Evolutionary conservation across 1,284 basidiomycete species (phyloP), one percentile per base, ranked within the genome.

Genomic region (Afroboletus lepidellus): DNA sequence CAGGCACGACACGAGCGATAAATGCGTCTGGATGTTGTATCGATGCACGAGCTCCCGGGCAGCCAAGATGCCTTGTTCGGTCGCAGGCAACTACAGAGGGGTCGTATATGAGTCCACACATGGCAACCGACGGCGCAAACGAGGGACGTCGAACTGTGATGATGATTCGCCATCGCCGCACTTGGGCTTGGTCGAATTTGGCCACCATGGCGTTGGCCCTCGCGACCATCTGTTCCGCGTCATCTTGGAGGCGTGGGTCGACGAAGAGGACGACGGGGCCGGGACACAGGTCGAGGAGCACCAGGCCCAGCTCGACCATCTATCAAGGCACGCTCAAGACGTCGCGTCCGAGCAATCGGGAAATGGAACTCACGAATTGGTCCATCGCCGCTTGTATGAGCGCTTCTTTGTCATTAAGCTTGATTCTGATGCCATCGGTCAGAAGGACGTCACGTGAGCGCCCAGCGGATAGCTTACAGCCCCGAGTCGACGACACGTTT

Each of bases 221-320:
- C 20, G 62, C 54, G 5, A 77, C 67, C 61, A 85, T 77, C n/a
- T 60, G 62, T 8, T 49, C 34, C 0, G 63, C 42, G 56, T 77
- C 61, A 27, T 64, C 58, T 47, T 74, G 65, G 21, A 63, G 60
- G 39, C 74, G 69, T 8, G 79, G 73, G 60, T 84, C 79, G 41
- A 85, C 63, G 51, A 78, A 79, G 23, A 80, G 76, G 41, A 79
- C 69, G 55, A 84, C 77, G 1, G 73, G 72, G 1, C 79, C 81
- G 3, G 69, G 55, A 27, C 72, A 69, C 23, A 72, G 64, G 52
- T 76, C 74, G 46, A 76, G 60, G 48, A 80, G 60, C 5, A 70
- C 69, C 3, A 65, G 61, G 23, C 78, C 79, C 21, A 84, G 59
- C 59, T 83, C 77, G 46, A 80, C 73, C 38, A 83, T 60, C 83